These are phyloP conservation scores for Apiotrichum siamense DNA, from an alignment of 1,284 basidiomycete genomes.

Conservation along the genomic window DNA sequence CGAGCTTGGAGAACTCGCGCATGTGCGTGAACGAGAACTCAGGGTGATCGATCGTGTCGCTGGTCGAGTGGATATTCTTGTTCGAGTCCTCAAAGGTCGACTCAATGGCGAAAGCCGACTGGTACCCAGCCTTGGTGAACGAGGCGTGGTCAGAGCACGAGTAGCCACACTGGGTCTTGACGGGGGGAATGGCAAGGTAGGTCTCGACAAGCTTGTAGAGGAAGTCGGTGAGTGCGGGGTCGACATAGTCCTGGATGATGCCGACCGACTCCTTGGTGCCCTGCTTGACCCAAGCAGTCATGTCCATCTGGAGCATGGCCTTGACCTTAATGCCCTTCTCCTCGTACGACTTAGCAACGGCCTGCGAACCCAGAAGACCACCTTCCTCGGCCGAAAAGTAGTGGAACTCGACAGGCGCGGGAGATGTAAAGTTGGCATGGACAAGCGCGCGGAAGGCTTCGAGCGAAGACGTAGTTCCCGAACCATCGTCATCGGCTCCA, in stretches of 20 bases:
- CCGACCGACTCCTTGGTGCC: constrained; percentile 84
- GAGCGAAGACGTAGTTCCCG: constrained; percentile 85
- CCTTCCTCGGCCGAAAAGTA: constrained; percentile 95
- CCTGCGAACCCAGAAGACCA: constrained; percentile 91
- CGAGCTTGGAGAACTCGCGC: constrained; percentile 73
- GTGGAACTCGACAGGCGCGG: constrained; percentile 77
- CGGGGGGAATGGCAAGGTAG: constrained; percentile 55
- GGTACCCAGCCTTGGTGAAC: constrained; percentile 79
- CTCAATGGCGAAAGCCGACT: constrained; percentile 66
- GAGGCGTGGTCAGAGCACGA: constrained; percentile 81
- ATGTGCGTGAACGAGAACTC: constrained; percentile 71
- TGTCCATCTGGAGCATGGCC: constrained; percentile 85
- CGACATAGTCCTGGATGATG: constrained; percentile 81
- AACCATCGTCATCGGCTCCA: constrained; percentile 72
- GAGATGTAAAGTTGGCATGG: constrained; percentile 68
- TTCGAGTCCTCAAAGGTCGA: constrained; percentile 53
- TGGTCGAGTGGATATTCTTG: constrained; percentile 70
- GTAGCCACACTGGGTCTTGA: constrained; percentile 71
- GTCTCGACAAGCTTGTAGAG: constrained; percentile 63
- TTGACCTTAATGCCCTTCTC: constrained; percentile 60
- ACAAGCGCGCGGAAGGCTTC: constrained; percentile 81
- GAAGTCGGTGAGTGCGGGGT: constrained; percentile 63
- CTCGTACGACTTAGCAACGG: constrained; percentile 74
- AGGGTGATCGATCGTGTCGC: constrained; percentile 74
- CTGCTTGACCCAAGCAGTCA: constrained; percentile 86